Evolutionary conservation across 2,329 filamentous ascomycete genomes (phyloP), one percentile per base, ranked within the genome.

Genomic region (Claviceps paspali): DNA sequence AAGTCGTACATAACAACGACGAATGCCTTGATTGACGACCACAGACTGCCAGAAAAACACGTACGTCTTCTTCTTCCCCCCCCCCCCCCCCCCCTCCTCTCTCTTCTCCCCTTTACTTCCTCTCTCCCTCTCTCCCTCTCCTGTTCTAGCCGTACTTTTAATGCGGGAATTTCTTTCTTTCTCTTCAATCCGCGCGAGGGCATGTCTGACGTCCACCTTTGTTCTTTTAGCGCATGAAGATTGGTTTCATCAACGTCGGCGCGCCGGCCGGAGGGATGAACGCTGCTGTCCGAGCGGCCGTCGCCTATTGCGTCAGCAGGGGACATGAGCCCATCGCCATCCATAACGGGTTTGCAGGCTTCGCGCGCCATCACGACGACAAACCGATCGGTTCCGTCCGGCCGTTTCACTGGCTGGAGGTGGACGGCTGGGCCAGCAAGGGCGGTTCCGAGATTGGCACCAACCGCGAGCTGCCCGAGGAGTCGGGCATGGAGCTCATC

Each of bases 181-280:
- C n/a, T n/a, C n/a, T n/a, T n/a, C n/a, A n/a, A n/a, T n/a, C n/a
- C n/a, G n/a, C n/a, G n/a, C n/a, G 21, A 8, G 18, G 38, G 22
- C 41, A 54, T 65, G 41, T 65, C 47, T 14, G 12, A 15, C 6
- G n/a, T n/a, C n/a, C n/a, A n/a, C 11, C 8, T 7, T n/a, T 14
- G 6, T 4, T 14, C 2, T 14, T 19, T 22, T 17, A 87, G 82
- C 76, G 79, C 47, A 86, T 96, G 83, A 79, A 77, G 47, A 83
- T 98, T 51, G 91, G 85, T 34, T 94, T 98, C 52, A 84, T 98
- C 60, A 92, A 96, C 51, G 87, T 96, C 18, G 91, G 91, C 51
- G 91, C 91, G 10, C 91, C 91, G 6, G 91, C 91, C 22, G 91
- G 91, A 58, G 91, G 91, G 50, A 96, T 98, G 83, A 98, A 98